Evolutionary conservation across 2,329 filamentous ascomycete species (phyloP).

Genomic region (Lachnellula willkommii): DNA sequence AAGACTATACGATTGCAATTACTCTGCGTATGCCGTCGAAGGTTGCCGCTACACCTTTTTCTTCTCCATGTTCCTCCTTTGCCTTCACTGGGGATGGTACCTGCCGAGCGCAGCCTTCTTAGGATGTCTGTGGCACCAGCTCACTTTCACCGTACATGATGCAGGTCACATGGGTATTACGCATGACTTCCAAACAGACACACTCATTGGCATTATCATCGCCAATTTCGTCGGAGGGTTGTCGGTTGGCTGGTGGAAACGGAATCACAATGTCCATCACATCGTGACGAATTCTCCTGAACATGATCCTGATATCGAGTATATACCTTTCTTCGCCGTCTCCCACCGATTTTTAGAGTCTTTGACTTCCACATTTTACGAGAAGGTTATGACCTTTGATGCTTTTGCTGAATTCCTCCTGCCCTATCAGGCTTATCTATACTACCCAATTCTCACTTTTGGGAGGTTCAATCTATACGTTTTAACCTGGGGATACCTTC

Average conservation of each 20-base stretch:
- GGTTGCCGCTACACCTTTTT: constrained; percentile 65
- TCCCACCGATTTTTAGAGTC: constrained; percentile 73
- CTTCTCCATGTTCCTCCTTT: constrained; percentile 55
- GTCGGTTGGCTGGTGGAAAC: constrained; percentile 95
- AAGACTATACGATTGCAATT: constrained; percentile 80
- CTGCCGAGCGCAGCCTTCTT: constrained; percentile 65
- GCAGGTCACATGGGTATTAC: constrained; percentile 97
- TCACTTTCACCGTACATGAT: constrained; percentile 91
- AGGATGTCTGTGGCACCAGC: constrained; percentile 86
- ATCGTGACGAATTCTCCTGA: constrained; percentile 93
- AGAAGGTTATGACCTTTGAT: constrained; percentile 74
- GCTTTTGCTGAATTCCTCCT: constrained; percentile 64
- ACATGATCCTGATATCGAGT: constrained; percentile 91
- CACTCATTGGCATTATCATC: constrained; percentile 81
- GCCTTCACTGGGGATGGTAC: constrained; percentile 62
- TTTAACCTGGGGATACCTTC: constrained; percentile 72
- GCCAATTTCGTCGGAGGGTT: constrained; percentile 86
- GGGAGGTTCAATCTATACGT: constrained; percentile 85
- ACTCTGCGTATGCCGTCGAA: constrained; percentile 73
- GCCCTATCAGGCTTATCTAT: constrained; percentile 72
- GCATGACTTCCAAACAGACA: constrained; percentile 78
- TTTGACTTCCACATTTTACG: constrained; percentile 77
- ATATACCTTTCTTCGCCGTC: constrained; percentile 83
- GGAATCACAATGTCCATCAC: constrained; percentile 93
- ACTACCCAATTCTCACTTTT: constrained; percentile 75